Evolutionary conservation across 108 stramenopile genomes (phyloP).

Genomic region (Aureococcus anophagefferens): DNA sequence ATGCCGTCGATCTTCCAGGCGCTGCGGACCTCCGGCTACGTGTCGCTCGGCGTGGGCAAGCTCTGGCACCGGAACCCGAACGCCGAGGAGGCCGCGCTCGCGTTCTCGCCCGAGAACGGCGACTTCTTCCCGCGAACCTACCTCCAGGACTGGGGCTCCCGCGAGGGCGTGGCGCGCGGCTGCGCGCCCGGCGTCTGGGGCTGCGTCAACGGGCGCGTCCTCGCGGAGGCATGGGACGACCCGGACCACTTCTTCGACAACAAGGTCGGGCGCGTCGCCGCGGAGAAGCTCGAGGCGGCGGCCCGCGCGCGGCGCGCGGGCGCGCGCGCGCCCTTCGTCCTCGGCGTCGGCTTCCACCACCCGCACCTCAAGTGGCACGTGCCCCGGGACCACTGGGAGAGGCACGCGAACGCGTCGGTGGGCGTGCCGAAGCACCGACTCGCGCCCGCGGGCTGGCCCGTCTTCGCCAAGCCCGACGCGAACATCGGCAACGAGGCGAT

Average conservation of each 20-base stretch:
- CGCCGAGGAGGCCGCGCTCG: too few species aligned
- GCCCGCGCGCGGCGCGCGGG: too few species aligned
- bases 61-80: neutral
- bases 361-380: constrained; percentile 1
- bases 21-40: neutral
- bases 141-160: neutral
- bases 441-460: neutral
- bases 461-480: neutral
- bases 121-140: neutral
- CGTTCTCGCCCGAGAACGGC: neutral
- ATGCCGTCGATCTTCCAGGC: neutral
- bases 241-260: neutral
- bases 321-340: neutral
- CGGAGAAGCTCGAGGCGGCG: too few species aligned
- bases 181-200: too few species aligned
- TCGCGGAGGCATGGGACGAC: too few species aligned
- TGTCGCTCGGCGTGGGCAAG: neutral
- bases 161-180: neutral
- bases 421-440: neutral
- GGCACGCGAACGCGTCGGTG: too few species aligned
- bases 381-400: neutral
- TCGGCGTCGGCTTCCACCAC: constrained; percentile 5
- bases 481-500: too few species aligned
- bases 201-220: too few species aligned
- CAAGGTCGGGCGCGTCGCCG: neutral